Evolutionary conservation across 768 basidiomycete species (phyloP), one percentile per base, ranked within the genome.

Genomic region (Zangia roseola): DNA sequence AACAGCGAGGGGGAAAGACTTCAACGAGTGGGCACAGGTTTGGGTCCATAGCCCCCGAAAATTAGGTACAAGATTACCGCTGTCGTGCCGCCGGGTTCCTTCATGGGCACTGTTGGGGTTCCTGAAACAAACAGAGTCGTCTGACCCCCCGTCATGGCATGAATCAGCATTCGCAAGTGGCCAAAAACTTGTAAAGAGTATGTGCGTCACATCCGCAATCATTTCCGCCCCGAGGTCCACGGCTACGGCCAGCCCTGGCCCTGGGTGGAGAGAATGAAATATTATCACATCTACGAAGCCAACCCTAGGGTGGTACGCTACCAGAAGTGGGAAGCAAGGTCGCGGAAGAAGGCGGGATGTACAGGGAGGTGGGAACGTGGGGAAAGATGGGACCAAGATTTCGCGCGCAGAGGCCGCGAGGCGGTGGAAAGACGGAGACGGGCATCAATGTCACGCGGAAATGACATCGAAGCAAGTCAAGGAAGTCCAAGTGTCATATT

Each of bases 291-390:
- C 48, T 67, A 67, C 42, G 54, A 58, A 52, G 68, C 63, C 25
- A 67, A 41, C 38, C 65, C 65, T 40, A 67, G 51, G 6, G 65
- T 67, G 17, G 68, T 58, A 47, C 68, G 67, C 67, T 63, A 57
- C 31, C 19, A 24, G 44, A 44, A 47, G 41, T 14, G 39, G 50
- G 20, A 45, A 52, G 37, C n/a, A 45, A 30, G 33, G 34, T 61
- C 12, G 31, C 56, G 47, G 59, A 47, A 41, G 41, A 47, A 59
- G 38, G 38, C 50, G 45, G 47, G 24, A 45, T 23, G 33, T 26
- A 33, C 42, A 57, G 47, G 49, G 47, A 49, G 49, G 38, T 24
- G 10, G 42, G 36, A 35, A 41, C 43, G 48, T 48, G 53, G 51
- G 51, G 53, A 50, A 55, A 55, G 40, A 52, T 35, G 41, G 30